Evolutionary conservation across 2,329 filamentous ascomycete genomes (phyloP).

Genomic region (Aspergillaceae sp.): DNA sequence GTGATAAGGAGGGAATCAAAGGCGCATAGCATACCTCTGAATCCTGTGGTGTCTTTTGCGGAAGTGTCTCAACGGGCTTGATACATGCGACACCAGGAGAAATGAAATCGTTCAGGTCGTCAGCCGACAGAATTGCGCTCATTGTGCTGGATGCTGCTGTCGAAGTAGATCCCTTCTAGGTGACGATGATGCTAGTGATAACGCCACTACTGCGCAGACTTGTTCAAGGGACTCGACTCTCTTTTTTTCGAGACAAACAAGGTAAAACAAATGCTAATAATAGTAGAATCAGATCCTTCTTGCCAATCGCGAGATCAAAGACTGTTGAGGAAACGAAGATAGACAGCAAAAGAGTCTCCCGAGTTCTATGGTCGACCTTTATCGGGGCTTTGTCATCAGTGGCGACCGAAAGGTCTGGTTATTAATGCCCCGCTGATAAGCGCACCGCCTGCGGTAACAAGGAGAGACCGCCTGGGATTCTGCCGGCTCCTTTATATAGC

Average conservation of each 20-base stretch:
- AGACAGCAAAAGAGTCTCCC: too few relatives aligned
- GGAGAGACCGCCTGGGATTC: not conserved
- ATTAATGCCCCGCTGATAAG: constrained; percentile 15
- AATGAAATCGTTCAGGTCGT: constrained; percentile 99
- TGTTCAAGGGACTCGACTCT: not conserved
- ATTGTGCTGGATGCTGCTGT: constrained; percentile 44
- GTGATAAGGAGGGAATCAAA: constrained; percentile 1
- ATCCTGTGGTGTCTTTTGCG: constrained; percentile 48
- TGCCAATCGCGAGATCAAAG: not conserved
- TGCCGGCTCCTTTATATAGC: not conserved
- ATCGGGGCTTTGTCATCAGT: constrained; percentile 6
- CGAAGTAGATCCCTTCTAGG: constrained; percentile 5
- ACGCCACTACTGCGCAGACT: not conserved
- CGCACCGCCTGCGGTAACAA: constrained; percentile 14
- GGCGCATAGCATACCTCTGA: constrained; percentile 30
- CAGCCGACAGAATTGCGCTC: constrained; percentile 93
- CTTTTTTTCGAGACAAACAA: not conserved
- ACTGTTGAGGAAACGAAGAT: too few relatives aligned
- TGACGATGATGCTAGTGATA: not conserved
- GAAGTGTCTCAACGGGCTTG: constrained; percentile 90
- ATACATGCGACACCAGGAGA: constrained; percentile 96
- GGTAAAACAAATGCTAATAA: not conserved
- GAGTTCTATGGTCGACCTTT: not conserved
- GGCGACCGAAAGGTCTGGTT: constrained; percentile 13
- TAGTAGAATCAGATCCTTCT: not conserved